Evolutionary conservation across 2,329 filamentous ascomycete species (phyloP).

Genomic region (Xylariaceae sp.): DNA sequence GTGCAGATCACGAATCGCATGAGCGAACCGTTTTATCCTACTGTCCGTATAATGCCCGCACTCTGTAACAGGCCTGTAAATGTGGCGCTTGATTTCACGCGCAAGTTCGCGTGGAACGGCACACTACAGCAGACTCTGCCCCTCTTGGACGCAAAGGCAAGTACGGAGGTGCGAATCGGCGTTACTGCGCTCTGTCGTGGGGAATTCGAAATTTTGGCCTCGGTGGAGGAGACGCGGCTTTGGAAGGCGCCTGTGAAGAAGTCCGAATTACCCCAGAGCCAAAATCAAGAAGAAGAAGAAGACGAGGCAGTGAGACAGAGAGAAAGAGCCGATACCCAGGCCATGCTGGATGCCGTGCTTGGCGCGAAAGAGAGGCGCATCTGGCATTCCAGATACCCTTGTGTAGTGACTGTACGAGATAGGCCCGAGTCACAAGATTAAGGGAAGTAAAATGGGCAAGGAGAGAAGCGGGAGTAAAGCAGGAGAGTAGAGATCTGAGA

Average conservation of each 20-base stretch:
- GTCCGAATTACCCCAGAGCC: too few species aligned
- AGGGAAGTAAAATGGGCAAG: background rate
- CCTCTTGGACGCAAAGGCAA: conserved; percentile 62
- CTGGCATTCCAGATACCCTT: conserved; percentile 68
- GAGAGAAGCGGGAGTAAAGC: background rate
- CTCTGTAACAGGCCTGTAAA: conserved; percentile 74
- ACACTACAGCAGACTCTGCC: conserved; percentile 78
- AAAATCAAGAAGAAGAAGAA: background rate
- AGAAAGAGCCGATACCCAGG: conserved; percentile 58
- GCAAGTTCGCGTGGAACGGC: conserved; percentile 85
- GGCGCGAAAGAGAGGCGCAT: conserved; percentile 66
- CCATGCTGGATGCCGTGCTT: conserved; percentile 63
- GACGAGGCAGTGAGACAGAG: conserved; percentile 32
- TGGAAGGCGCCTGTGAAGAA: conserved; percentile 42
- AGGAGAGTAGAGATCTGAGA: background rate
- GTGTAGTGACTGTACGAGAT: conserved; percentile 60
- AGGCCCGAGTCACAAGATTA: conserved; percentile 17
- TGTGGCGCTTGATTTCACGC: conserved; percentile 79
- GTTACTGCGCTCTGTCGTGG: conserved; percentile 79
- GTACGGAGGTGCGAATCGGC: conserved; percentile 68
- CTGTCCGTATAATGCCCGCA: conserved; percentile 78
- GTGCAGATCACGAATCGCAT: conserved; percentile 80
- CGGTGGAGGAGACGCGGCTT: conserved; percentile 78
- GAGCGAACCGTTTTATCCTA: conserved; percentile 67
- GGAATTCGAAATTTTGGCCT: conserved; percentile 80